phyloP scores from a whole-genome alignment of 176 grass and related monocot genomes.

The Carex cristatella region DNA sequence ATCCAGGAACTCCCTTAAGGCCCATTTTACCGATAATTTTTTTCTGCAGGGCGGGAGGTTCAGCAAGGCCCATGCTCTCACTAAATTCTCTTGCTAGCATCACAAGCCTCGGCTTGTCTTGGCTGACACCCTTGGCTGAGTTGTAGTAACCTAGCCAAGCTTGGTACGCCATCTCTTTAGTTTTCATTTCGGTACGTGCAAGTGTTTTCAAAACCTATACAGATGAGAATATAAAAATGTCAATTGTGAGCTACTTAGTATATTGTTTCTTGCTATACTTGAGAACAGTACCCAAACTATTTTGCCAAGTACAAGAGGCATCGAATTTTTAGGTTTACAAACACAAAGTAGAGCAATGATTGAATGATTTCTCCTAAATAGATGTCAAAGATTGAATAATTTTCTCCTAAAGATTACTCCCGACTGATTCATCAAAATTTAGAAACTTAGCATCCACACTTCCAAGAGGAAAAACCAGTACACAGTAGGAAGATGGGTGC shows the following conservation, averaged over 20 bases:
- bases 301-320: not conserved
- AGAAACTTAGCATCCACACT: not conserved
- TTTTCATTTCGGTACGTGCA: constrained; percentile 47
- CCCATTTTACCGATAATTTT: constrained; percentile 84
- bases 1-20: constrained; percentile 52
- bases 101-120: constrained; percentile 72
- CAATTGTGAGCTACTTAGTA: not conserved
- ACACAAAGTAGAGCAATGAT: not conserved
- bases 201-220: constrained; percentile 48
- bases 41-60: constrained; percentile 63
- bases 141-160: constrained; percentile 96
- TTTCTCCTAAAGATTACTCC: not conserved
- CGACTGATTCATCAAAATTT: not conserved
- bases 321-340: not conserved
- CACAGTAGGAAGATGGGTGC: not conserved
- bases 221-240: constrained; percentile 22
- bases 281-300: not conserved
- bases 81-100: constrained; percentile 77
- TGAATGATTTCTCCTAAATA: not conserved
- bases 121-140: constrained; percentile 46
- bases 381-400: not conserved
- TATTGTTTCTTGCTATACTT: not conserved
- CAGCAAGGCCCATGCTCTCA: constrained; percentile 62
- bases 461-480: not conserved
- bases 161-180: constrained; percentile 78